Evolutionary conservation across 371 early-diverging fungal genomes (phyloP), one percentile per base, ranked within the genome.

Genomic region (Circinella umbellata): DNA sequence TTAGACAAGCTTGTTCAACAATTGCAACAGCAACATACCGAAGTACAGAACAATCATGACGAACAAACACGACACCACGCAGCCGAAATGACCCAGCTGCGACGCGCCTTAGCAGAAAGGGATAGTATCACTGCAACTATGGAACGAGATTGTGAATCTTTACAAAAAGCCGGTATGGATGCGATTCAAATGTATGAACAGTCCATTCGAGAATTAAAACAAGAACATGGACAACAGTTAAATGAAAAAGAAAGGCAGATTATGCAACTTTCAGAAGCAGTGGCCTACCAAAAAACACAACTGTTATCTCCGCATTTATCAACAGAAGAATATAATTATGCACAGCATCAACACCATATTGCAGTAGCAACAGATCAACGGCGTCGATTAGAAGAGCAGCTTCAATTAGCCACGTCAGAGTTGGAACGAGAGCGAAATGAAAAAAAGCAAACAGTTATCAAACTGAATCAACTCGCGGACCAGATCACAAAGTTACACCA

Each of bases 371-470:
- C 49, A 17, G 69, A 63, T 14, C 69, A 67, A n/a, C 70, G 69
- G 5, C 62, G 60, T 47, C 82, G 81, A 10, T 63, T 86, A 6
- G 84, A 88, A 68, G 76, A 83, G 11, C 83, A 85, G 36, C 66
- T 88, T 11, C 75, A 81, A 2, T 68, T 78, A 34, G 77, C 81
- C 10, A 80, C 81, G 18, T 63, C 69, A 4, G 79, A 80, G n/a
- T 68, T 86, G 17, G 80, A 84, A 20, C 66, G 66, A 7, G 81
- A 85, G 36, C 75, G 84, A 6, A 59, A 54, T 4, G 64, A 74
- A 10, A 81, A 78, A 27, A 71, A 73, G 37, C 34, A 72, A 0
- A 47, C 79, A 66, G 67, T 69, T 48, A 7, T 68, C 0, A 79
- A 75, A 14, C 69, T 80, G 20, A 76, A 80, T 6, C 72, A 78